Evolutionary conservation across 2,329 filamentous ascomycete species (phyloP), one percentile per base, ranked within the genome.

Genomic region (Ceratocystis huliohia): DNA sequence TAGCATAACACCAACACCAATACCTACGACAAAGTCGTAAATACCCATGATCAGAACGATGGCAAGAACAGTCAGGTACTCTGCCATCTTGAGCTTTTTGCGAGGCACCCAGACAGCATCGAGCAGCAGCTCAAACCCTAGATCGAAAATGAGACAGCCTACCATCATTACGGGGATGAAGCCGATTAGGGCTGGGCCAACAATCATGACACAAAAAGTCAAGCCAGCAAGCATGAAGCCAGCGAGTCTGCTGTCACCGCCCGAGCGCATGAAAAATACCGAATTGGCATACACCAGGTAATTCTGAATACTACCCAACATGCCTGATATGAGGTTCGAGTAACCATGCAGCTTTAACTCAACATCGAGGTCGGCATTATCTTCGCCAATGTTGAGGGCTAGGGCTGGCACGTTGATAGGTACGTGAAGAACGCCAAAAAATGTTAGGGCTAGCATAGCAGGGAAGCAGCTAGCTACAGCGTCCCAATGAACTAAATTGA

Each of bases 221-320:
- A 88, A 84, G 25, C 81, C 77, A 0, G 94, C 94, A 63, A 99
- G 82, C 79, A 96, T 83, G 30, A 92, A 81, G 2, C 94, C 94
- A 7, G 92, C 94, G 57, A 96, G 78, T 62, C 94, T 86, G 71
- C 85, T 92, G 73, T 95, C 85, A 22, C 93, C 94, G 17, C 94
- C 94, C 61, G 91, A 96, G 30, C 89, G 85, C 74, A 97, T 96
- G 75, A 99, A 97, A 66, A 99, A 85, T n/a, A 96, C 84, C 69
- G 91, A 96, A 74, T 99, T 99, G 67, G 93, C 93, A 72, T 97
- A 99, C 0, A 99, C 94, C 1, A 99, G 82, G 73, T 99, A 99
- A 74, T 99, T 99, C 76, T 95, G 82, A 68, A 99, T 95, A 73
- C 92, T 96, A 13, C 94, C 94, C 13, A 84, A 80, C 69, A 87